Evolutionary conservation across 163 green algal species (phyloP).

Genomic region (Volvox carteri): DNA sequence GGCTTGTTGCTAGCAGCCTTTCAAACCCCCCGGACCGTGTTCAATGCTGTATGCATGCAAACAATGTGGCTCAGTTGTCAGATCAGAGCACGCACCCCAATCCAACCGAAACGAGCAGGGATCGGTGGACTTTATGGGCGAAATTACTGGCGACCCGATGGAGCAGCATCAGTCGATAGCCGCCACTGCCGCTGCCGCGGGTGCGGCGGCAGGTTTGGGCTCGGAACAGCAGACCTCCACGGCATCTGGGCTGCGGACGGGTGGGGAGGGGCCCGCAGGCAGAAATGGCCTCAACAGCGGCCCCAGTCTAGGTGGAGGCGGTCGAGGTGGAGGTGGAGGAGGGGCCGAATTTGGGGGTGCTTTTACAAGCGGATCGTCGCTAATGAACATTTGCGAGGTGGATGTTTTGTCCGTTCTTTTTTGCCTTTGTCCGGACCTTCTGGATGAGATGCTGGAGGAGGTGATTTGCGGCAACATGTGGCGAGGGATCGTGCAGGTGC

Average conservation of each 20-base stretch:
- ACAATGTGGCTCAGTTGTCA: too few species aligned
- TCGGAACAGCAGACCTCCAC: not conserved
- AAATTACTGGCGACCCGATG: constrained; percentile 12
- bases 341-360: too few species aligned
- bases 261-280: not conserved
- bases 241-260: not conserved
- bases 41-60: too few species aligned
- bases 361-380: not conserved
- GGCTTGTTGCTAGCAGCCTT: too few species aligned
- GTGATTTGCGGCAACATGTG: constrained; percentile 56
- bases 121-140: constrained; percentile 45
- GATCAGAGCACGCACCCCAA: too few species aligned
- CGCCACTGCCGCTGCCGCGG: not conserved
- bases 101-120: constrained; percentile 19
- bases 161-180: not conserved
- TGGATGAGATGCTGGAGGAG: constrained; percentile 55
- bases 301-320: not conserved
- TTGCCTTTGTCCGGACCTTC: constrained; percentile 40
- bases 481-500: constrained; percentile 49
- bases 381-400: constrained; percentile 5
- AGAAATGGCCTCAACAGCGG: not conserved
- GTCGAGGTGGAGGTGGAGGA: too few species aligned
- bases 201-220: not conserved
- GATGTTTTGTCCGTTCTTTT: constrained; percentile 40
- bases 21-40: too few species aligned